Conservation (phyloP, 768 basidiomycete genomes). For the Russula lepida region DNA sequence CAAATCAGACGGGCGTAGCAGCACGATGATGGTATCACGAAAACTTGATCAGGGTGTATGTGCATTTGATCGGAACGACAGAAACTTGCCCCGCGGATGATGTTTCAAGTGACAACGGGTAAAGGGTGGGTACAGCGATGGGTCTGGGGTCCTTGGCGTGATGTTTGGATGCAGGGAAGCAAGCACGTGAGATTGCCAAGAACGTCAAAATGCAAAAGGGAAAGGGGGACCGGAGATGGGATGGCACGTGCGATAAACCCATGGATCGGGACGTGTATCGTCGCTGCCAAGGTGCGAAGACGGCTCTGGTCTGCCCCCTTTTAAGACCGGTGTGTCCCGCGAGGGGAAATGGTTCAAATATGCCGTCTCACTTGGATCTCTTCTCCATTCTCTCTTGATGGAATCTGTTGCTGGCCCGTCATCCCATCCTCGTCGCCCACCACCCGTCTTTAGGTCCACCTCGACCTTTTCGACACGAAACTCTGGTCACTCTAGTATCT, state of each 20-base stretch:
- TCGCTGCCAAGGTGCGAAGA: too few species aligned
- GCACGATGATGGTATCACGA: background rate
- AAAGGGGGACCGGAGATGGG: background rate
- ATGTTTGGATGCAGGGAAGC: too few species aligned
- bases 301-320: background rate
- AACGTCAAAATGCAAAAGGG: background rate
- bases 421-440: background rate
- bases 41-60: background rate
- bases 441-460: background rate
- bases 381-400: background rate
- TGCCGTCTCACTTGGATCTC: too few species aligned
- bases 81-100: background rate
- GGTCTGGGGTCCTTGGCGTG: background rate
- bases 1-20: background rate
- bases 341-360: too few species aligned
- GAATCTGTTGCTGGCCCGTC: background rate
- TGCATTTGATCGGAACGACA: background rate
- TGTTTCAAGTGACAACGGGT: background rate
- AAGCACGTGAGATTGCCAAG: background rate
- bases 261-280: background rate
- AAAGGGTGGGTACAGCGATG: background rate
- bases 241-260: background rate
- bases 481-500: conserved; percentile 25
- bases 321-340: background rate
- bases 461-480: background rate